These are phyloP conservation scores for Fraxinus greggii DNA, from an alignment of 305 asterid species.

Conservation along the genomic window DNA sequence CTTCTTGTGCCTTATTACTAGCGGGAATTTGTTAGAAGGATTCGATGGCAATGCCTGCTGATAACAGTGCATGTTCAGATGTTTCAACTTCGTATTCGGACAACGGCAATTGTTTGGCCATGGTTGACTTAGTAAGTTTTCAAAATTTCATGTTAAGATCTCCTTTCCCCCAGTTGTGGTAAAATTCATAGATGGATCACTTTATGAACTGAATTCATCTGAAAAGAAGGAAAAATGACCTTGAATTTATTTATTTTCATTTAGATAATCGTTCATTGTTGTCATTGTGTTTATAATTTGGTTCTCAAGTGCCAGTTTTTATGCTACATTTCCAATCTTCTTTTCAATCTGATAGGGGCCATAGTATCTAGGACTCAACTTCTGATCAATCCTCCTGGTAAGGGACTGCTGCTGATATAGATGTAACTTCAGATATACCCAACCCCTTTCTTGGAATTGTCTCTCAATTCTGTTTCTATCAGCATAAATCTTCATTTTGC, in stretches of 20 bases:
- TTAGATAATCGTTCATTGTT: neutral
- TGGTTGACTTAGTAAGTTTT: slow-evolving; percentile 54
- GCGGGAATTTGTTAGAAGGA: slow-evolving; percentile 38
- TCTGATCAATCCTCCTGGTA: neutral
- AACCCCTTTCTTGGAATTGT: neutral
- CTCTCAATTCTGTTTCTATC: neutral
- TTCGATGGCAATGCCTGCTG: slow-evolving; percentile 24
- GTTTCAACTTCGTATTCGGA: slow-evolving; percentile 29
- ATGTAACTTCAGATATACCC: neutral
- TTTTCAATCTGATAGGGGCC: no score
- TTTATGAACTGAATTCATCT: neutral
- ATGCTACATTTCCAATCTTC: neutral
- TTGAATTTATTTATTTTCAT: neutral
- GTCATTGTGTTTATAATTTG: neutral
- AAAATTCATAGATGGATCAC: neutral
- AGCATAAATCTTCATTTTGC: neutral
- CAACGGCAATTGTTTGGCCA: slow-evolving; percentile 44
- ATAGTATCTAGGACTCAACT: neutral
- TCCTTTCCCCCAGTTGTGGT: neutral
- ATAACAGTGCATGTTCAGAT: slow-evolving; percentile 24
- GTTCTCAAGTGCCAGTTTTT: neutral
- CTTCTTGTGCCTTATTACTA: slow-evolving; percentile 3
- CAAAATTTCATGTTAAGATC: neutral
- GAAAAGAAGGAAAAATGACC: neutral
- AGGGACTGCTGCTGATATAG: neutral